A percentile compares a stretch with the other conserved stretches of the same genome.
phyloP scores from a whole-genome alignment of 2,329 filamentous ascomycete species.

The Plectosphaerella cucumerina region DNA sequence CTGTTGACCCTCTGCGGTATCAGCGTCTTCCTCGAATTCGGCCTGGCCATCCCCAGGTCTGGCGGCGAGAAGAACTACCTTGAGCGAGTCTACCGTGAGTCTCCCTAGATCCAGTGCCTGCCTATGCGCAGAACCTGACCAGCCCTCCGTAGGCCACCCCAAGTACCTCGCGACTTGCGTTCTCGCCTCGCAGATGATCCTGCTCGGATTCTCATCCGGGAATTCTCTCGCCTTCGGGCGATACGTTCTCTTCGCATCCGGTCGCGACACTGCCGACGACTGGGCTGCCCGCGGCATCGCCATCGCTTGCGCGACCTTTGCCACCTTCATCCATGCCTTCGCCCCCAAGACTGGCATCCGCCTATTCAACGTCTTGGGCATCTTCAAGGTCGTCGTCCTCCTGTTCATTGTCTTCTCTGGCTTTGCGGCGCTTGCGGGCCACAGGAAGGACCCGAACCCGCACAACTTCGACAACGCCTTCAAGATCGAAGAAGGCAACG shows the following conservation, averaged over 20 bases:
- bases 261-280: conserved; percentile 39
- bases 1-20: conserved; percentile 55
- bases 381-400: conserved; percentile 58
- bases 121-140: neutral
- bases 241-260: conserved; percentile 53
- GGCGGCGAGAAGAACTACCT: conserved; percentile 66
- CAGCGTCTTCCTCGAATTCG: conserved; percentile 60
- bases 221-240: conserved; percentile 56
- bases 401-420: conserved; percentile 59
- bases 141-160: conserved; percentile 37
- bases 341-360: conserved; percentile 55
- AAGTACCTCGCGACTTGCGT: conserved; percentile 56
- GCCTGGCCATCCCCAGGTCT: conserved; percentile 55
- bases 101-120: neutral
- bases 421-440: conserved; percentile 51
- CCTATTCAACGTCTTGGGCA: conserved; percentile 53
- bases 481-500: conserved; percentile 33
- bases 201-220: conserved; percentile 56
- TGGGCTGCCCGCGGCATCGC: conserved; percentile 56
- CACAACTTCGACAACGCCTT: conserved; percentile 57
- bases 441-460: conserved; percentile 41
- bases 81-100: conserved; percentile 50
- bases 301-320: conserved; percentile 49
- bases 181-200: conserved; percentile 56
- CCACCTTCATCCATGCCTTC: conserved; percentile 46